phyloP scores from a whole-genome alignment of 2,329 filamentous ascomycete genomes.

The Nemania sp. region DNA sequence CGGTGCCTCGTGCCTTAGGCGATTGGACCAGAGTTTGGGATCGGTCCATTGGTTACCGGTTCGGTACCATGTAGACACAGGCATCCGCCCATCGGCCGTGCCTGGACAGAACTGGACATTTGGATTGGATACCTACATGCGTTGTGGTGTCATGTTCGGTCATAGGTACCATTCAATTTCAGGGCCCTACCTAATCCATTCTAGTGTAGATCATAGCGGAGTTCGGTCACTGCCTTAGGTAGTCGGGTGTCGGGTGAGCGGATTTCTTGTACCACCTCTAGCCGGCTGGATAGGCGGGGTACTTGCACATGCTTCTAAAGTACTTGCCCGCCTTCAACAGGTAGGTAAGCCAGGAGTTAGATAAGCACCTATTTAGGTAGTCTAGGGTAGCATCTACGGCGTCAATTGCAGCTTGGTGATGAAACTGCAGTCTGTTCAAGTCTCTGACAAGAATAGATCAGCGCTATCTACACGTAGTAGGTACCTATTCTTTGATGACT shows the following conservation, averaged over 20 bases:
- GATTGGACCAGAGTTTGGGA: slow-evolving; percentile 19
- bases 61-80: background rate
- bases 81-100: background rate
- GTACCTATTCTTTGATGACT: background rate
- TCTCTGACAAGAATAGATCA: slow-evolving; percentile 17
- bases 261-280: slow-evolving; percentile 7
- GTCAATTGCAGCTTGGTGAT: background rate
- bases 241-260: slow-evolving; percentile 30
- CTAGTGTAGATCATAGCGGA: slow-evolving; percentile 7
- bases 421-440: slow-evolving; percentile 6
- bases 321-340: background rate
- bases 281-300: background rate
- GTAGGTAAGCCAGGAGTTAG: background rate
- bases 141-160: slow-evolving; percentile 5
- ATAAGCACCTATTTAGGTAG: background rate
- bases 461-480: background rate
- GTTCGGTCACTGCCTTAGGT: slow-evolving; percentile 2
- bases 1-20: background rate
- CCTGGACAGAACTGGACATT: too few species aligned
- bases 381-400: too few species aligned
- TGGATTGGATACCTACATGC: too few species aligned
- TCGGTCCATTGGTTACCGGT: slow-evolving; percentile 14
- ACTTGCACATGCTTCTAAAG: background rate
- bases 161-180: slow-evolving; percentile 11
- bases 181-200: background rate